phyloP scores from a whole-genome alignment of 106 monocot species.

The Phalaenopsis equestris region DNA sequence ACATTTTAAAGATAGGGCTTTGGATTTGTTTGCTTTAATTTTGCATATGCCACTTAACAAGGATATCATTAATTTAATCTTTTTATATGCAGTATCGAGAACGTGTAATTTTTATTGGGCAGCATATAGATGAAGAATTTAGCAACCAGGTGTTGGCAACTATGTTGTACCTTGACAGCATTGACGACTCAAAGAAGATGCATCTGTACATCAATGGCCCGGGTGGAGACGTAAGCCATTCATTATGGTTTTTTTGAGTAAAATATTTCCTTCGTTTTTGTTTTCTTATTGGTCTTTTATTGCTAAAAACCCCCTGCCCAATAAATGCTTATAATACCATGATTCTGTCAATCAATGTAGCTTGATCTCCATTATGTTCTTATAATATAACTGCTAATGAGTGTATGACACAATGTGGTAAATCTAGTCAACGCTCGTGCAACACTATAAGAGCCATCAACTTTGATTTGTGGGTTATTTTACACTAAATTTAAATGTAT shows the following conservation, averaged over 20 bases:
- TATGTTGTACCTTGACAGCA: conserved; percentile 87
- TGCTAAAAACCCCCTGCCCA: not conserved
- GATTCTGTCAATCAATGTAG: not conserved
- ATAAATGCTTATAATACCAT: not conserved
- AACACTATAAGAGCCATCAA: not conserved
- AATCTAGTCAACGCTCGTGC: not conserved
- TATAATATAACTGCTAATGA: not conserved
- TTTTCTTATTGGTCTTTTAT: not conserved
- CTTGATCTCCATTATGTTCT: not conserved
- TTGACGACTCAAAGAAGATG: conserved; percentile 67
- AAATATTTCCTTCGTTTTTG: not conserved
- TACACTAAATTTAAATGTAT: not conserved
- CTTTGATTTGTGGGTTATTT: not conserved
- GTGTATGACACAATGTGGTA: not conserved
- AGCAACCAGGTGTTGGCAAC: conserved; percentile 83
- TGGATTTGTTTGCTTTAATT: not conserved
- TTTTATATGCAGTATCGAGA: conserved; percentile 69
- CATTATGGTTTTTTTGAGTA: not conserved
- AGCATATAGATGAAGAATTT: conserved; percentile 83
- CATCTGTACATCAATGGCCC: conserved; percentile 87
- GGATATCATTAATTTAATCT: not conserved
- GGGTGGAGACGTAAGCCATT: conserved; percentile 83
- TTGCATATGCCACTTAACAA: not conserved
- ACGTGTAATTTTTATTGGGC: conserved; percentile 85
- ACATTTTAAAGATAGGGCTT: not conserved